These are phyloP conservation scores for Pythium dissimile DNA, from an alignment of 352 stramenopile genomes.

Conservation along the genomic window DNA sequence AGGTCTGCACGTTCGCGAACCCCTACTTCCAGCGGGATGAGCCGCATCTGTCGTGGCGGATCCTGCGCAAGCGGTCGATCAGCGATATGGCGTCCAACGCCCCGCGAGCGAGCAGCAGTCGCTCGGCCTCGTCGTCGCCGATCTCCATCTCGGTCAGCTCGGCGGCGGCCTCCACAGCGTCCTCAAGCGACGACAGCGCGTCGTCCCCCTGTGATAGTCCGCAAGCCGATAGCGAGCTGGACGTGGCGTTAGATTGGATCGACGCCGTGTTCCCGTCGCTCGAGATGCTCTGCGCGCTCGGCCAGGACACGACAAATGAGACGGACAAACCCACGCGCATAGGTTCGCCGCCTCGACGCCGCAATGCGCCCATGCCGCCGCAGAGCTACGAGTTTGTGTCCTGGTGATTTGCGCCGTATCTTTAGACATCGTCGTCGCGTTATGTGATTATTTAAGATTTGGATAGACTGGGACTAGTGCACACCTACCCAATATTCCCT, in stretches of 20 bases:
- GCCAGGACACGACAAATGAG: not conserved
- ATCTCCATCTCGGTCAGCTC: not conserved
- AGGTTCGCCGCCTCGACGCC: not conserved
- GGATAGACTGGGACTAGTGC: too few relatives aligned
- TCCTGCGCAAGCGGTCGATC: conserved; percentile 19
- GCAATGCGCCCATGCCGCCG: conserved; percentile 8
- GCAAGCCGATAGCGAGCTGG: conserved; percentile 10
- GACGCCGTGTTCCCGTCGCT: conserved; percentile 66
- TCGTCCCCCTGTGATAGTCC: not conserved
- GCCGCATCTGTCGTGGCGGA: conserved; percentile 24
- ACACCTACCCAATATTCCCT: too few relatives aligned
- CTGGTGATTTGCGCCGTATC: conserved; percentile 1
- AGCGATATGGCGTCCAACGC: not conserved
- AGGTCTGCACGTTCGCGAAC: conserved; percentile 78
- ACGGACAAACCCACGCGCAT: not conserved
- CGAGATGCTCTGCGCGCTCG: conserved; percentile 21
- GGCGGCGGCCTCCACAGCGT: conserved; percentile 6
- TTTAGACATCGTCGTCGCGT: too few relatives aligned
- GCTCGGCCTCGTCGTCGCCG: not conserved
- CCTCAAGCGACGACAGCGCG: conserved; percentile 1
- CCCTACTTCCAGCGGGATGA: conserved; percentile 21
- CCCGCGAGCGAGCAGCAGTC: conserved; percentile 1
- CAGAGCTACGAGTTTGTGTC: conserved; percentile 13
- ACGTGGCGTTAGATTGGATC: conserved; percentile 40
- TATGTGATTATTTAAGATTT: conserved; percentile 4